phyloP scores from a whole-genome alignment of 768 basidiomycete species.

The Lactarius trivialis region DNA sequence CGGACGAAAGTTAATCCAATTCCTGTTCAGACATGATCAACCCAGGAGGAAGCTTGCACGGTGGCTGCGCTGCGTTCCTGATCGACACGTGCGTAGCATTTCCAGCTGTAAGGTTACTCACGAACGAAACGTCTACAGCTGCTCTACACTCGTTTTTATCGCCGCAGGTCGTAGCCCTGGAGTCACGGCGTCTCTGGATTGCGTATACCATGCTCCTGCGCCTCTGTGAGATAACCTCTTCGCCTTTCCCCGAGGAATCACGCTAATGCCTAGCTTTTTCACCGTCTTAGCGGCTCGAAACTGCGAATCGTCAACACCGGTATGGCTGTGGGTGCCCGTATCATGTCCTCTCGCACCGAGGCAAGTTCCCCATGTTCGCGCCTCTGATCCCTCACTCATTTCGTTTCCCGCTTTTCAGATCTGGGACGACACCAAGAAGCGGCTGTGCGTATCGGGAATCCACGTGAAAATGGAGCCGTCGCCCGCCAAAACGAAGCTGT shows the following conservation, averaged over 20 bases:
- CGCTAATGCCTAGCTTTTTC: not conserved
- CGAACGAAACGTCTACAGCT: slow-evolving; percentile 10
- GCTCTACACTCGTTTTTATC: slow-evolving; percentile 21
- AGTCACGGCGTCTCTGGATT: slow-evolving; percentile 23
- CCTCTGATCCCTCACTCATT: not conserved
- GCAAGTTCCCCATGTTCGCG: not conserved
- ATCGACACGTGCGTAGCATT: slow-evolving; percentile 26
- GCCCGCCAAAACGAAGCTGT: slow-evolving; percentile 14
- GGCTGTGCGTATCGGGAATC: slow-evolving; percentile 21
- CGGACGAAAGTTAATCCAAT: too few species aligned
- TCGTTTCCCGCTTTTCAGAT: slow-evolving; percentile 16
- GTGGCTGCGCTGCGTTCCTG: slow-evolving; percentile 26
- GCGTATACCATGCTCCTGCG: slow-evolving; percentile 25
- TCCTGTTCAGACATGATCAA: slow-evolving; percentile 29
- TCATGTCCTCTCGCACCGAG: slow-evolving; percentile 25
- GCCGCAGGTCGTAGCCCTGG: slow-evolving; percentile 3
- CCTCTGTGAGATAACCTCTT: slow-evolving; percentile 10
- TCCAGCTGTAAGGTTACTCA: too few species aligned
- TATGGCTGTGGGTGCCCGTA: slow-evolving; percentile 23
- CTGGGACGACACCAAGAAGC: slow-evolving; percentile 22
- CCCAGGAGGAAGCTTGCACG: slow-evolving; percentile 23
- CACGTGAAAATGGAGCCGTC: slow-evolving; percentile 25
- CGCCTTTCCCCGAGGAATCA: too few species aligned
- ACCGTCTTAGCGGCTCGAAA: slow-evolving; percentile 19
- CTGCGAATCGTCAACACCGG: slow-evolving; percentile 25